phyloP scores from a whole-genome alignment of 2,329 filamentous ascomycete species.

The Xylaria sp. region DNA sequence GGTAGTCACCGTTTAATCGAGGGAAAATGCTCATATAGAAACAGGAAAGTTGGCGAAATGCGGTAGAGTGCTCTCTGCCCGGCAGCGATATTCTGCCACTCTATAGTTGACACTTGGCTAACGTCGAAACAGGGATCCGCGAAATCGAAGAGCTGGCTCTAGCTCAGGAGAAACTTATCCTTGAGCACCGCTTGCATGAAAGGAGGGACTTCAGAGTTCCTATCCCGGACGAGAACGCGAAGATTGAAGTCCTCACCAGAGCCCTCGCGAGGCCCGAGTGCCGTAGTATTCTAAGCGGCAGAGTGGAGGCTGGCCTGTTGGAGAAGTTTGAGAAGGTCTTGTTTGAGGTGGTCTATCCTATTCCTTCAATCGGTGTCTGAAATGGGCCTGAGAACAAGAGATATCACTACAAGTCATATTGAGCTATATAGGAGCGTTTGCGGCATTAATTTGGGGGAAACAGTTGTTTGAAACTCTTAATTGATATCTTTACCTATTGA shows the following conservation, averaged over 20 bases:
- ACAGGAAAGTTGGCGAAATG: neutral
- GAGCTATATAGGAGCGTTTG: too few species aligned
- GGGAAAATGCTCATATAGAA: neutral
- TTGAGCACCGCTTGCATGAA: neutral
- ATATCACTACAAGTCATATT: too few species aligned
- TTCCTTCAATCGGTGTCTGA: conserved; percentile 10
- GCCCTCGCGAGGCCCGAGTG: conserved; percentile 13
- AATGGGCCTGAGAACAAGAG: too few species aligned
- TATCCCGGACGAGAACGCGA: conserved; percentile 9
- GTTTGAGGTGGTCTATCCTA: conserved; percentile 18
- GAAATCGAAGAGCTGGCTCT: conserved; percentile 16
- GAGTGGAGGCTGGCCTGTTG: conserved; percentile 5
- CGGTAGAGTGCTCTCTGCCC: neutral
- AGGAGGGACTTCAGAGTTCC: conserved; percentile 6
- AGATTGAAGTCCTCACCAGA: conserved; percentile 20
- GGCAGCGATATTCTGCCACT: neutral
- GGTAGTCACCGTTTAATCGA: neutral
- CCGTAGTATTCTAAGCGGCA: conserved; percentile 1
- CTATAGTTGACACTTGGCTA: neutral
- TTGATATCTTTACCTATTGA: too few species aligned
- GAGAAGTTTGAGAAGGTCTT: conserved; percentile 12
- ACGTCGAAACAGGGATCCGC: conserved; percentile 9
- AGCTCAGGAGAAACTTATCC: conserved; percentile 9
- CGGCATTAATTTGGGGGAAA: too few species aligned
- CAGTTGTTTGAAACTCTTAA: too few species aligned